These are phyloP conservation scores for Crithidia acanthocephali DNA, from an alignment of 208 protist genomes.

Conservation along the genomic window DNA sequence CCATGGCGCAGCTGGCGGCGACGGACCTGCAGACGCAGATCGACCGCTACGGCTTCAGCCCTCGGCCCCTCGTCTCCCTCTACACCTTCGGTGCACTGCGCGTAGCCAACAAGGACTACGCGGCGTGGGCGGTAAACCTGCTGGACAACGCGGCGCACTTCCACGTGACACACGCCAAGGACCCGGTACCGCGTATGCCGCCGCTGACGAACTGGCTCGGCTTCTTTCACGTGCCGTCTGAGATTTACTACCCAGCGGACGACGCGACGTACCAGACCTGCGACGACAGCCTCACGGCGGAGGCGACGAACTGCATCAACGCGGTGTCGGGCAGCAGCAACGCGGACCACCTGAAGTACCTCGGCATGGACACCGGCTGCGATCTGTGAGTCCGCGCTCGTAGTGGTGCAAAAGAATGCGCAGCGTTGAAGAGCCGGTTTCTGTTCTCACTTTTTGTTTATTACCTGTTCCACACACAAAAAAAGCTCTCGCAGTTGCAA, in stretches of 20 bases:
- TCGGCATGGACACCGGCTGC: background rate
- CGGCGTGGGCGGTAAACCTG: slow-evolving; percentile 27
- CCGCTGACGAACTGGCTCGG: slow-evolving; percentile 23
- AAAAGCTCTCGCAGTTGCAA: too few relatives aligned
- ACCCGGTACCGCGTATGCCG: slow-evolving; percentile 64
- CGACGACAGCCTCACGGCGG: slow-evolving; percentile 32
- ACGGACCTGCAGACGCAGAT: slow-evolving; percentile 35
- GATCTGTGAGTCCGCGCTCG: background rate
- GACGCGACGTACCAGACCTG: slow-evolving; percentile 29
- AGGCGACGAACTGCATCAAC: slow-evolving; percentile 52
- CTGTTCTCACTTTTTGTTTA: too few relatives aligned
- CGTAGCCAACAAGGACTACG: slow-evolving; percentile 57
- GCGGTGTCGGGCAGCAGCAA: slow-evolving; percentile 24
- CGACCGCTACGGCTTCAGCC: slow-evolving; percentile 1
- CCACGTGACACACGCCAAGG: slow-evolving; percentile 57
- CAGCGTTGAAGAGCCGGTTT: too few relatives aligned
- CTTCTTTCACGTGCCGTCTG: slow-evolving; percentile 45
- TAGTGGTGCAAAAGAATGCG: too few relatives aligned
- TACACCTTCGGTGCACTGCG: slow-evolving; percentile 77
- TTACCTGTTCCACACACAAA: too few relatives aligned
- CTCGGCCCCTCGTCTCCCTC: slow-evolving; percentile 32
- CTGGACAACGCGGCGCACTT: slow-evolving; percentile 39
- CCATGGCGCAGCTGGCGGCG: slow-evolving; percentile 51
- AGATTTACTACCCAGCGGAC: slow-evolving; percentile 45
- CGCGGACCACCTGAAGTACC: slow-evolving; percentile 41